phyloP scores from a whole-genome alignment of 2,329 filamentous ascomycete genomes.

The Scorias spongiosa region DNA sequence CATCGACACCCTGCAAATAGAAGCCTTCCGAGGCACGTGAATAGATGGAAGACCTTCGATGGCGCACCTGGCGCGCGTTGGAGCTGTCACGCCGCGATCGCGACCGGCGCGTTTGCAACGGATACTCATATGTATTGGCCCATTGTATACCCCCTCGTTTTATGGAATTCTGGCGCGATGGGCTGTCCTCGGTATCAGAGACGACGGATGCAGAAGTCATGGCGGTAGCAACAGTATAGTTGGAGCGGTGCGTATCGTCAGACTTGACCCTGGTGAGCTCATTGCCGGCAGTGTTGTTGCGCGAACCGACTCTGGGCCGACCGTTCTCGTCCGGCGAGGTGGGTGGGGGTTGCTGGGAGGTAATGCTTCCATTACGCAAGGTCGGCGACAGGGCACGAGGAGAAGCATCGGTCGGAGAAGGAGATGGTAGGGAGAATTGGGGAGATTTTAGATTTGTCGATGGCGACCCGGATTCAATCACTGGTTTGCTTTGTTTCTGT shows the following conservation, averaged over 20 bases:
- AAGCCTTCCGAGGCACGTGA: conserved; percentile 13
- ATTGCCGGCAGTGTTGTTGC: neutral
- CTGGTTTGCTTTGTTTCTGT: too few species aligned
- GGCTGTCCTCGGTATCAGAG: neutral
- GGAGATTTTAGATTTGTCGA: too few species aligned
- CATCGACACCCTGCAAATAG: conserved; percentile 16
- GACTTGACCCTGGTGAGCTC: neutral
- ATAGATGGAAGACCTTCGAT: conserved; percentile 17
- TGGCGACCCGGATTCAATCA: too few species aligned
- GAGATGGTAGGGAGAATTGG: neutral
- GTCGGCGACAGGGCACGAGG: conserved; percentile 1
- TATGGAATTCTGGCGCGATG: neutral
- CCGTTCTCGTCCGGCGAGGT: neutral
- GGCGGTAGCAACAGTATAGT: neutral
- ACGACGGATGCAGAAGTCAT: neutral
- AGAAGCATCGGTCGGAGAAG: neutral
- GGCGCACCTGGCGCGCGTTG: neutral
- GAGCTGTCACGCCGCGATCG: neutral
- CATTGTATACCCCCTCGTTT: neutral
- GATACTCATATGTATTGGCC: neutral
- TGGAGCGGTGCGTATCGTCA: neutral
- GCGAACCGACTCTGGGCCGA: neutral
- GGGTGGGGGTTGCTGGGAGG: neutral
- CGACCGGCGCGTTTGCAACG: neutral
- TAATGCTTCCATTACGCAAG: too few species aligned